Evolutionary conservation across 2,329 filamentous ascomycete genomes (phyloP), one percentile per base, ranked within the genome.

Genomic region (Pseudocercospora macadamiae): DNA sequence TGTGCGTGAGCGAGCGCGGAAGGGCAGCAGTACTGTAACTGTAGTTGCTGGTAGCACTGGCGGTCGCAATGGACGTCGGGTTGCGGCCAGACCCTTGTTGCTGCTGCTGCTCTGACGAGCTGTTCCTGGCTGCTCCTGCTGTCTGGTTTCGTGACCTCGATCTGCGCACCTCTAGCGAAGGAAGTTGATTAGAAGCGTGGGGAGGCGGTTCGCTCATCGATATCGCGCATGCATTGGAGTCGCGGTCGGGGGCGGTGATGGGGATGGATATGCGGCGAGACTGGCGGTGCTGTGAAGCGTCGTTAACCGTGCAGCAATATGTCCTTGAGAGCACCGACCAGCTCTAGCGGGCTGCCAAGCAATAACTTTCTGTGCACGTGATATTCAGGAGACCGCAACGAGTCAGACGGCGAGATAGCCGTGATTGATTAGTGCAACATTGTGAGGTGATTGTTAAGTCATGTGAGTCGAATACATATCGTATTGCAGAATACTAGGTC

Each of bases 41-140:
- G 76, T 64, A 74, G 73, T 77, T 63, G 79, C 12, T n/a, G 14
- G 42, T 45, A 18, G 70, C 67, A 79, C 77, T 61, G 47, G 37
- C 45, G 34, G 48, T 57, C 66, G 80, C 81, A 69, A 86, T 81
- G 71, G 84, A 83, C 68, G 84, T 80, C 71, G 83, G 76, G 68
- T 80, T 79, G 75, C 83, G 81, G 71, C 83, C 82, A 73, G 77
- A 80, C 82, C 83, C 83, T 85, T 73, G 80, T 77, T 74, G 80
- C 80, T 77, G 37, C 21, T 47, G 23, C 23, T 5, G 42, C 42
- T 47, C 42, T 47, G 42, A 32, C 28, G 28, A 47, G 42, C 42
- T 47, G 42, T 47, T 47, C 42, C 42, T 47, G 42, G 42, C 42
- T n/a, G n/a, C n/a, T n/a, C n/a, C n/a, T n/a, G n/a, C n/a, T 26